These are phyloP conservation scores for Allomyces macrogynus DNA, from an alignment of 192 early-diverging fungal species.

Conservation along the genomic window DNA sequence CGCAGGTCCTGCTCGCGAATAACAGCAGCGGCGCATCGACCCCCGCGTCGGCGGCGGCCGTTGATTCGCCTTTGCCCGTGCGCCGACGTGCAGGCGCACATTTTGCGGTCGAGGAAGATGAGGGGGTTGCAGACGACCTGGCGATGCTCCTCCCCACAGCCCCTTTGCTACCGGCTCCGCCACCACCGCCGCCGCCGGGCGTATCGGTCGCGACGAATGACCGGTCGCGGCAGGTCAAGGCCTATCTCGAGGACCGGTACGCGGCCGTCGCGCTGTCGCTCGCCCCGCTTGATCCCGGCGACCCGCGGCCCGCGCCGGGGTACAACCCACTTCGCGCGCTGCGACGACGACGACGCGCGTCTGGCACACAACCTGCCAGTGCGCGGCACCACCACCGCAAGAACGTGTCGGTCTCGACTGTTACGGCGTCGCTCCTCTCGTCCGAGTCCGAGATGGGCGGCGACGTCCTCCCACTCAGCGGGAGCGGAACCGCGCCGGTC, in stretches of 20 bases:
- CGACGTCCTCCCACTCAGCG: too few species aligned
- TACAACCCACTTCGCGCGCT: not conserved
- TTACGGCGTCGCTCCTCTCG: not conserved
- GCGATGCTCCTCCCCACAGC: too few species aligned
- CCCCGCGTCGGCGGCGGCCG: too few species aligned
- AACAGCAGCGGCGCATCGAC: too few species aligned
- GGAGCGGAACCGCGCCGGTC: too few species aligned
- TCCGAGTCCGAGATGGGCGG: not conserved
- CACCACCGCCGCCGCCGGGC: not conserved
- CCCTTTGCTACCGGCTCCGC: not conserved
- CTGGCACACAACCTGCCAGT: not conserved
- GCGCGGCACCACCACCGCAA: not conserved
- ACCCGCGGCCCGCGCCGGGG: not conserved
- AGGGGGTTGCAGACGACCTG: too few species aligned
- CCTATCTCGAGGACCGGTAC: not conserved
- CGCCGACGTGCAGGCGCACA: too few species aligned
- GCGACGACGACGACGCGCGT: not conserved
- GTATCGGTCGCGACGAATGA: not conserved
- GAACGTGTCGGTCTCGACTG: not conserved
- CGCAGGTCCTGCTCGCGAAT: too few species aligned
- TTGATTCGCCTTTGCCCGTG: too few species aligned
- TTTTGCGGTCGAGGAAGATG: too few species aligned
- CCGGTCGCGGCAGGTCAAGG: not conserved
- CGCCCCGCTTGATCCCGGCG: not conserved
- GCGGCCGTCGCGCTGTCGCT: not conserved